Percentiles rank a stretch among this genome's conserved stretches.
Conservation (phyloP, 2,329 filamentous ascomycete species). For the Trichoderma lentiforme region DNA sequence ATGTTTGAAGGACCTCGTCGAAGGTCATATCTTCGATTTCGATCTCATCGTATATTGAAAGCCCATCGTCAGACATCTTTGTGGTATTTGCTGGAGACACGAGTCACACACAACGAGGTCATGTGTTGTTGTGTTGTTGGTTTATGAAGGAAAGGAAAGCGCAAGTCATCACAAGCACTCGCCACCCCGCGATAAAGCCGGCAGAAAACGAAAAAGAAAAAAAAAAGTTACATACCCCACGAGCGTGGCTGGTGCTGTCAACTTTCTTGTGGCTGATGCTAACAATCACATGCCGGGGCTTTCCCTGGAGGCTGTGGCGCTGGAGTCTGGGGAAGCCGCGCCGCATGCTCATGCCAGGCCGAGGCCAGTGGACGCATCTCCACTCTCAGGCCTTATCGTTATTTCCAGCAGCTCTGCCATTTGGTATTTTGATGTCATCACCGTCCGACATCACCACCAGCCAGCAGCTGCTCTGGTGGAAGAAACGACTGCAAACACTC, state of each 20-base stretch:
- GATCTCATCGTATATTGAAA: conserved; percentile 92
- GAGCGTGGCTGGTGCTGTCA: conserved; percentile 17
- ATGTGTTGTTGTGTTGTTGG: neutral
- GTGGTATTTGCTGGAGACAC: neutral
- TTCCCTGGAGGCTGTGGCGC: conserved; percentile 1
- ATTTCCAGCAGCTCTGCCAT: neutral
- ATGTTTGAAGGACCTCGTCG: conserved; percentile 77
- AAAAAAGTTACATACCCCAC: conserved; percentile 27
- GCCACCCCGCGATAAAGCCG: neutral
- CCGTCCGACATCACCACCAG: neutral
- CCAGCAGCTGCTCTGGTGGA: neutral
- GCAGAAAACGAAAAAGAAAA: neutral
- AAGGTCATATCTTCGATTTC: conserved; percentile 99
- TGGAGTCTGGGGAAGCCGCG: conserved; percentile 16
- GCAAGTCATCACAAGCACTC: neutral
- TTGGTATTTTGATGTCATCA: conserved; percentile 3
- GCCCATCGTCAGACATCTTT: conserved; percentile 59
- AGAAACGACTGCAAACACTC: neutral
- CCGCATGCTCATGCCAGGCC: conserved; percentile 6
- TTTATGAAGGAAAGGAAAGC: neutral
- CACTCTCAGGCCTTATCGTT: conserved; percentile 6
- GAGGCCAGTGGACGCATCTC: conserved; percentile 8
- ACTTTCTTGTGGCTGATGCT: conserved; percentile 16
- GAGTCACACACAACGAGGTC: neutral
- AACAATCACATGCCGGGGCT: conserved; percentile 20